These are phyloP conservation scores for Aspergillus ostianus DNA, from an alignment of 495 filamentous ascomycete genomes.

Conservation along the genomic window DNA sequence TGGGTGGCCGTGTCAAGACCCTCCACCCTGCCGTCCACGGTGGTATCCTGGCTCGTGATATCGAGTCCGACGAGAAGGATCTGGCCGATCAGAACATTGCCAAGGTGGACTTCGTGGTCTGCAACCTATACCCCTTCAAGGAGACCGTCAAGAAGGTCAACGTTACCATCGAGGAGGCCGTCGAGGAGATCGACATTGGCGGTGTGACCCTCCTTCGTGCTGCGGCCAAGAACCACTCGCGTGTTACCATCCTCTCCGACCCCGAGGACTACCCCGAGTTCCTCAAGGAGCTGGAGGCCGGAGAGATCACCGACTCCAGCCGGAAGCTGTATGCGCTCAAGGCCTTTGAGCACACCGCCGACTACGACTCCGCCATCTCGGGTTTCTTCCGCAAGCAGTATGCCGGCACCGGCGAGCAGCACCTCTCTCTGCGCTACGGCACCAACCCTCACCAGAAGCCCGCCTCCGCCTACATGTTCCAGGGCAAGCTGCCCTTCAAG, in stretches of 20 bases:
- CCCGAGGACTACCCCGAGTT: conserved; percentile 92
- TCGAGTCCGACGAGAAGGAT: conserved; percentile 92
- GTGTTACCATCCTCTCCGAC: conserved; percentile 93
- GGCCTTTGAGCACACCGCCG: conserved; percentile 97
- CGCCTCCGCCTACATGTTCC: conserved; percentile 73
- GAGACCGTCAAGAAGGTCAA: conserved; percentile 95
- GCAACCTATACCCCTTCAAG: conserved; percentile 99
- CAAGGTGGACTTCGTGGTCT: conserved; percentile 97
- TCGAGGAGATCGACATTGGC: conserved; percentile 98
- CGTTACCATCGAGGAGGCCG: conserved; percentile 91
- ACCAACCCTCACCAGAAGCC: conserved; percentile 98
- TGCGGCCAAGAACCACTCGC: conserved; percentile 93
- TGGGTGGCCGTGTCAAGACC: conserved; percentile 93
- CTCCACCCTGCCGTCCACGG: conserved; percentile 94
- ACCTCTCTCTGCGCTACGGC: conserved; percentile 86
- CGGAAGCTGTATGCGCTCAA: conserved; percentile 89
- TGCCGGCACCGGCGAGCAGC: conserved; percentile 77
- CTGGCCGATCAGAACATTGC: conserved; percentile 93
- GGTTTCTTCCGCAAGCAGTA: conserved; percentile 98
- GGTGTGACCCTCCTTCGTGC: conserved; percentile 95
- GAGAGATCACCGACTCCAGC: conserved; percentile 78
- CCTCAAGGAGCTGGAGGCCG: conserved; percentile 81
- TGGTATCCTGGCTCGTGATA: conserved; percentile 87
- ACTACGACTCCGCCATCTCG: conserved; percentile 91
- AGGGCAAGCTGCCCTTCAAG: conserved; percentile 85